Conservation (phyloP, 1,139 yeast genomes). For the Geotrichum fermentans region DNA sequence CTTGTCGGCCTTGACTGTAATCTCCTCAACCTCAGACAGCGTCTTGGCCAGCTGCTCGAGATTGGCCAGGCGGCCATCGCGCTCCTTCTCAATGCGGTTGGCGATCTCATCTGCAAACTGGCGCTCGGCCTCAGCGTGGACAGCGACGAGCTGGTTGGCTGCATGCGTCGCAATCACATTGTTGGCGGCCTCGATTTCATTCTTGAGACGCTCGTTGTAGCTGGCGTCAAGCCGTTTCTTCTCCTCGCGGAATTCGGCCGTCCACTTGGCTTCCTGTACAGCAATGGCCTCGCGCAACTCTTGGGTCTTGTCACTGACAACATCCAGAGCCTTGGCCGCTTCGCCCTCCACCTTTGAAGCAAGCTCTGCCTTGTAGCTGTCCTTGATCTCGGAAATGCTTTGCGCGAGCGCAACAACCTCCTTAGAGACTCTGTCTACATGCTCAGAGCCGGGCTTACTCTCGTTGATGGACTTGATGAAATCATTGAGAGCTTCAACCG, state of each 20-base stretch:
- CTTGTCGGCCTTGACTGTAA: constrained; percentile 54
- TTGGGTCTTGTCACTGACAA: constrained; percentile 24
- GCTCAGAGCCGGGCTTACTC: constrained; percentile 32
- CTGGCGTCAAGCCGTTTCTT: constrained; percentile 59
- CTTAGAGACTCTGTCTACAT: constrained; percentile 30
- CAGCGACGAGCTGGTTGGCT: constrained; percentile 67
- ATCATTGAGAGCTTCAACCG: constrained; percentile 50
- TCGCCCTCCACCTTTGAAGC: constrained; percentile 21
- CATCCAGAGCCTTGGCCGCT: constrained; percentile 21
- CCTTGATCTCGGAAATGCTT: constrained; percentile 29
- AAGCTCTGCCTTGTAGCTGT: constrained; percentile 28
- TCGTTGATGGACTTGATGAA: constrained; percentile 50
- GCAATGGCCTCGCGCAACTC: constrained; percentile 42
- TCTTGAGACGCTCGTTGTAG: constrained; percentile 54
- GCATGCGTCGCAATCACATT: constrained; percentile 69
- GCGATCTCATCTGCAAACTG: constrained; percentile 62
- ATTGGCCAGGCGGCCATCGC: constrained; percentile 73
- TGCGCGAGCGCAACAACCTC: constrained; percentile 32
- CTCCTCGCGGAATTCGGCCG: constrained; percentile 56
- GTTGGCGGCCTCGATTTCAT: constrained; percentile 67
- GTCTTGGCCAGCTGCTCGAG: constrained; percentile 56
- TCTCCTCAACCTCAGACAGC: constrained; percentile 54
- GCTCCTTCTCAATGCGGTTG: constrained; percentile 68
- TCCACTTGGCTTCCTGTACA: constrained; percentile 50
- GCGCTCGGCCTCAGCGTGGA: constrained; percentile 66